Conservation (phyloP, 352 stramenopile species). For the Thalassiosira exigua region DNA sequence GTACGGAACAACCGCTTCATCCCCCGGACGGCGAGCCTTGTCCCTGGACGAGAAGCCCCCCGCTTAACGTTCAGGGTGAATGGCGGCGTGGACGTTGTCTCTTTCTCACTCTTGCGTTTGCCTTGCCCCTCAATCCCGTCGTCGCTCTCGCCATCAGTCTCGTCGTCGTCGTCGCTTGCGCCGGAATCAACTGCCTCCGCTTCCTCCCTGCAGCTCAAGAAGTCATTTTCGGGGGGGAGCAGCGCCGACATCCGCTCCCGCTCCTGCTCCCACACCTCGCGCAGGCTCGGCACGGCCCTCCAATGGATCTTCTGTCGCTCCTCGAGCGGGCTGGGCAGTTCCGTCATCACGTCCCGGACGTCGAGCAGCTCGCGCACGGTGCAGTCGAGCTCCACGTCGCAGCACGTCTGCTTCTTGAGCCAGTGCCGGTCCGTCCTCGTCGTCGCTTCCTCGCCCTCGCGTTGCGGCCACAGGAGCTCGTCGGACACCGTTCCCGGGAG, state of each 20-base stretch:
- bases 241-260: conserved; percentile 74
- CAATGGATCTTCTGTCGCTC: conserved; percentile 79
- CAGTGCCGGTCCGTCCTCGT: conserved; percentile 18
- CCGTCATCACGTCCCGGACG: conserved; percentile 72
- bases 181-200: conserved; percentile 8
- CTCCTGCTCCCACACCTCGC: conserved; percentile 84
- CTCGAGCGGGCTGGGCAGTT: conserved; percentile 56
- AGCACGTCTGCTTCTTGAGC: conserved; percentile 71
- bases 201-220: conserved; percentile 62
- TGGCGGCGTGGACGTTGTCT: conserved; percentile 19
- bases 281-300: conserved; percentile 82
- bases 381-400: conserved; percentile 82
- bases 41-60: conserved; percentile 62
- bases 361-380: conserved; percentile 76
- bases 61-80: conserved; percentile 82
- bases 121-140: conserved; percentile 8
- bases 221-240: conserved; percentile 71
- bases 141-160: conserved; percentile 19
- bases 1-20: conserved; percentile 70
- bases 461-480: conserved; percentile 46
- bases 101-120: conserved; percentile 8
- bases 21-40: conserved; percentile 67
- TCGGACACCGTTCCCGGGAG: conserved; percentile 29
- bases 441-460: neutral
- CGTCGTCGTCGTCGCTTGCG: conserved; percentile 11